Base-by-base conservation (phyloP, 164 flowering plant genomes). In the Malania oleifera region DNA sequence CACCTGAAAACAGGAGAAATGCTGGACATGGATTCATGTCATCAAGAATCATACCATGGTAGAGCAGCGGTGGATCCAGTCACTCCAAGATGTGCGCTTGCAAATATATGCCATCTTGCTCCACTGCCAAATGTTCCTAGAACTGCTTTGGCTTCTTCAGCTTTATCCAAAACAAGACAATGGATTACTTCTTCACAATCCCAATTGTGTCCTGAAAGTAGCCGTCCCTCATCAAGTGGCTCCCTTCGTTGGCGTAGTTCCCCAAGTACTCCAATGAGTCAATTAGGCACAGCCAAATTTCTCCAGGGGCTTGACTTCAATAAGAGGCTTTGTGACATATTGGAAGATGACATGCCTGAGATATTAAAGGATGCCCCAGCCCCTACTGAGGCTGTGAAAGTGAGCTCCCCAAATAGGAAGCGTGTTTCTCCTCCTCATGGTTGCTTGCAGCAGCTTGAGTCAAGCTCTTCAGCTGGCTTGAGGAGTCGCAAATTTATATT, bases 401-500 rank as follows among this genome's bases (percentile, higher is more conserved):
- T 70, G 46, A 74, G 78, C 64, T 87, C 96, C 15, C 93, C 96
- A 17, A 84, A 78, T 60, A 67, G 73, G 57, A 87, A 86, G 68
- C 79, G 88, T 27, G 74, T 84, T 58, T 82, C 89, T 61, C 85
- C 91, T 69, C 88, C 90, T 31, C 79, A 78, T 20, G 57, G 46
- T 56, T 75, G 28, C 25, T 50, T 55, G 41, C 63, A 64, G 19
- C 77, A 64, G 57, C 67, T 75, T 51, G 73, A 75, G 46, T 78
- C 79, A 34, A 72, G 71, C 59, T 68, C 84, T 56, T 75, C 85
- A 23, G 75, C 60, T 11, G 62, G 65, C 27, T 48, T 85, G 70
- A 85, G 51, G 68, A 82, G 77, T 63, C 84, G 87, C 54, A 84
- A 82, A 57, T 84, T 81, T 69, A 82, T 87, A n/a, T 60, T 90